Conservation (phyloP, 179 eudicot genomes). For the Amaranthus tricolor region DNA sequence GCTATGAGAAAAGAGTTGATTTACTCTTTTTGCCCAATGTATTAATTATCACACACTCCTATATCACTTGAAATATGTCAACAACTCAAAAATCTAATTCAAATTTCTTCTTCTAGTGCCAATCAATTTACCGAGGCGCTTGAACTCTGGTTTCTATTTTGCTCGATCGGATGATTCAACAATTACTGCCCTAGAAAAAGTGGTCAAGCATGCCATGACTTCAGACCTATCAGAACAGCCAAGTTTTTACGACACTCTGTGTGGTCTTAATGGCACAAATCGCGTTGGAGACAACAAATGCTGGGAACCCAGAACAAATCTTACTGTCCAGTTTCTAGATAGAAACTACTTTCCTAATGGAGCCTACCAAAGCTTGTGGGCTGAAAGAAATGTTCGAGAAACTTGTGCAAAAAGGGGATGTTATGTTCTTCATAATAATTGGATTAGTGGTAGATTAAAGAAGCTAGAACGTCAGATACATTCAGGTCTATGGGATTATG, state of each 20-base stretch:
- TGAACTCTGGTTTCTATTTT: slow-evolving; percentile 94
- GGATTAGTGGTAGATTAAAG: slow-evolving; percentile 79
- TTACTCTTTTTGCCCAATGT: background rate
- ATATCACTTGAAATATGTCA: background rate
- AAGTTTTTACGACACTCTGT: slow-evolving; percentile 84
- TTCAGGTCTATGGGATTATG: slow-evolving; percentile 84
- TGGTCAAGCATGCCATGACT: slow-evolving; percentile 76
- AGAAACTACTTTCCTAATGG: slow-evolving; percentile 89
- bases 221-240: slow-evolving; percentile 93
- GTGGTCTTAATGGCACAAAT: slow-evolving; percentile 73
- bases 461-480: slow-evolving; percentile 75
- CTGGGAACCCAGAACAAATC: slow-evolving; percentile 71
- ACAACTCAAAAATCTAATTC: background rate
- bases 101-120: slow-evolving; percentile 56
- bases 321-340: slow-evolving; percentile 70
- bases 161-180: slow-evolving; percentile 77
- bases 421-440: slow-evolving; percentile 78
- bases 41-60: background rate
- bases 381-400: slow-evolving; percentile 43
- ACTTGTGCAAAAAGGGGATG: slow-evolving; percentile 65
- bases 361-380: slow-evolving; percentile 75
- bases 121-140: slow-evolving; percentile 82
- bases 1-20: no score
- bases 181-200: slow-evolving; percentile 70
- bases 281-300: slow-evolving; percentile 68